phyloP scores from a whole-genome alignment of 345 rosid genomes.

The Atalantia buxifolia region DNA sequence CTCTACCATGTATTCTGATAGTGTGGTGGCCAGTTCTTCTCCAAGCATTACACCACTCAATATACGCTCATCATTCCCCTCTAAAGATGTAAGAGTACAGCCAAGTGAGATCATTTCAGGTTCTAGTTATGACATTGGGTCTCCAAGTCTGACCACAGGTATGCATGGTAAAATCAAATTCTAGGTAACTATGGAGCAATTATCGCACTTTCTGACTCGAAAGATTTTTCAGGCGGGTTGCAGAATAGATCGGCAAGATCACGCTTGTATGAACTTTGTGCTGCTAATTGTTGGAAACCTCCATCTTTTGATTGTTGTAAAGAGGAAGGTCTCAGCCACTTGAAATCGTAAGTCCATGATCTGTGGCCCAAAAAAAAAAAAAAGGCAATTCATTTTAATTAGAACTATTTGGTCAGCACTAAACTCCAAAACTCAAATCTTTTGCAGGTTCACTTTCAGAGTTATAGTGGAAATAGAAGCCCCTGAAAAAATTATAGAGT shows the following conservation, averaged over 20 bases:
- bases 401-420: background rate
- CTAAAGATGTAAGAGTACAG: conserved; percentile 16
- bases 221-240: conserved; percentile 34
- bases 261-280: conserved; percentile 57
- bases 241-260: conserved; percentile 51
- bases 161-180: background rate
- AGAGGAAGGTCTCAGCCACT: conserved; percentile 78
- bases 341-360: conserved; percentile 53
- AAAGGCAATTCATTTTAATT: background rate
- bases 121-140: conserved; percentile 10
- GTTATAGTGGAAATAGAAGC: conserved; percentile 53
- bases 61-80: conserved; percentile 6
- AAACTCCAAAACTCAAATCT: background rate
- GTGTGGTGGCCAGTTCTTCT: conserved; percentile 12
- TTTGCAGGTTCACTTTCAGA: conserved; percentile 65
- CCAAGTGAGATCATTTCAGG: conserved; percentile 12
- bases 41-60: conserved; percentile 22
- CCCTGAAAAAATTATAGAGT: conserved; percentile 43
- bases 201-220: background rate
- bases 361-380: background rate
- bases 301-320: conserved; percentile 66
- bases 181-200: background rate
- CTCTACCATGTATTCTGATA: conserved; percentile 9
- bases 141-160: conserved; percentile 14
- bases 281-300: conserved; percentile 64